These are phyloP conservation scores for Aurinia saxatilis DNA, from an alignment of 345 rosid species.

Conservation along the genomic window DNA sequence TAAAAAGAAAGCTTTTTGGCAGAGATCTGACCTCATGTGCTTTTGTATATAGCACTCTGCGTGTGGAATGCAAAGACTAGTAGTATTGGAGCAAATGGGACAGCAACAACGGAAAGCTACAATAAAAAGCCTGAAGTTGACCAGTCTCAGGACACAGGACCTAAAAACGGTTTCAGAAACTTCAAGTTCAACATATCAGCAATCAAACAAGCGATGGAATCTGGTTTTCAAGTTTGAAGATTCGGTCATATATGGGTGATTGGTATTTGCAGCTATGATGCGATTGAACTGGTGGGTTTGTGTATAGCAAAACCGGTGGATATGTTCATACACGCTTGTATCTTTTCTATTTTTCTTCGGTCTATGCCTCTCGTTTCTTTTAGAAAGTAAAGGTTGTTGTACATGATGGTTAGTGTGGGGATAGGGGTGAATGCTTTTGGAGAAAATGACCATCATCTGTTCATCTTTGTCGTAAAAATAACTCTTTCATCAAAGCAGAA, in stretches of 20 bases:
- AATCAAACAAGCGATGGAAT: slow-evolving; percentile 64
- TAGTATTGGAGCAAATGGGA: slow-evolving; percentile 44
- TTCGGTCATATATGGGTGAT: background rate
- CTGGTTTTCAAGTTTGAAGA: slow-evolving; percentile 34
- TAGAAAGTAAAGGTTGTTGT: slow-evolving; percentile 18
- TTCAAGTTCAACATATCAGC: slow-evolving; percentile 55
- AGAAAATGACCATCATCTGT: background rate
- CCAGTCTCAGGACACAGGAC: slow-evolving; percentile 45
- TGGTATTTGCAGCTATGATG: slow-evolving; percentile 12
- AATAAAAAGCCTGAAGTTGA: slow-evolving; percentile 31
- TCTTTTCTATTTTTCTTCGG: background rate
- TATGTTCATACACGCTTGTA: slow-evolving; percentile 18
- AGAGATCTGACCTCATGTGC: slow-evolving; percentile 10
- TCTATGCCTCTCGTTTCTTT: background rate
- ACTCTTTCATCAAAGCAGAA: background rate
- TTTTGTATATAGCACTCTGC: slow-evolving; percentile 42
- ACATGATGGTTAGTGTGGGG: slow-evolving; percentile 12
- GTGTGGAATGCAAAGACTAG: slow-evolving; percentile 79
- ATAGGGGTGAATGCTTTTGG: slow-evolving; percentile 7
- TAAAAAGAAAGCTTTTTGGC: background rate
- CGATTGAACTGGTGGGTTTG: slow-evolving; percentile 18
- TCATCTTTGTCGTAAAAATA: background rate
- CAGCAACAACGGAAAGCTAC: slow-evolving; percentile 22
- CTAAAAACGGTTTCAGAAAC: slow-evolving; percentile 57
- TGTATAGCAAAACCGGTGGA: slow-evolving; percentile 24